Base-by-base conservation (phyloP, 2,329 filamentous ascomycete species). In the Cladosporium cucumerinum region DNA sequence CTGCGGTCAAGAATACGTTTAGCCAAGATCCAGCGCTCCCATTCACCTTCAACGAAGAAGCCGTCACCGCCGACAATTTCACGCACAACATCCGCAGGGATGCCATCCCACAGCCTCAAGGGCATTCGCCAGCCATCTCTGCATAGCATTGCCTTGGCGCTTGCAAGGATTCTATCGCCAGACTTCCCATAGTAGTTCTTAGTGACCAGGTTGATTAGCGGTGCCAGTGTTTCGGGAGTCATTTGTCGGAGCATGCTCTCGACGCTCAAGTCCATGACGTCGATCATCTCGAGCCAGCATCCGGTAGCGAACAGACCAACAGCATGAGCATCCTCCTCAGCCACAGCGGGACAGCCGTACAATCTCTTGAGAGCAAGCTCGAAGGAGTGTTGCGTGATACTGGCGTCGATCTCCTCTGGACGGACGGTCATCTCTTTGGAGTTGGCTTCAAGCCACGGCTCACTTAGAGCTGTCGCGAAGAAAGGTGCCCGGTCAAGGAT, bases 61-160 rank as follows among this genome's bases (percentile, higher is more conserved):
- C 84, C 84, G 71, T 87, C 85, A 11, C 82, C 84, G 10, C 83
- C 84, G 34, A 86, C 80, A 18, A 86, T 82, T 67, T 86, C 84
- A n/a, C 84, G 79, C 51, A 85, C 78, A 62, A 86, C 80, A 66
- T 86, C 84, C 6, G 82, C 83, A 5, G 84, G 83, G 61, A 86
- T 84, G 21, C 81, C 82, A 67, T 86, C 84, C 85, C 85, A 87
- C 66, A 81, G 80, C 67, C 76, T 78, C 18, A 82, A 68, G 7
- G 81, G 78, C 84, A 86, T 86, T 66, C 82, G 79, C 82, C 82
- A 85, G 6, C 84, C 84, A 70, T 85, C 83, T 63, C 83, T 77
- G 69, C 83, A 85, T 10, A 86, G 76, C 83, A 85, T 85, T 6
- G 84, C 82, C 69, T 85, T 86, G n/a, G 83, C 82, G 26, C 82